phyloP scores from a whole-genome alignment of 2,329 filamentous ascomycete species.

The Stagonosporopsis chrysanthemi region DNA sequence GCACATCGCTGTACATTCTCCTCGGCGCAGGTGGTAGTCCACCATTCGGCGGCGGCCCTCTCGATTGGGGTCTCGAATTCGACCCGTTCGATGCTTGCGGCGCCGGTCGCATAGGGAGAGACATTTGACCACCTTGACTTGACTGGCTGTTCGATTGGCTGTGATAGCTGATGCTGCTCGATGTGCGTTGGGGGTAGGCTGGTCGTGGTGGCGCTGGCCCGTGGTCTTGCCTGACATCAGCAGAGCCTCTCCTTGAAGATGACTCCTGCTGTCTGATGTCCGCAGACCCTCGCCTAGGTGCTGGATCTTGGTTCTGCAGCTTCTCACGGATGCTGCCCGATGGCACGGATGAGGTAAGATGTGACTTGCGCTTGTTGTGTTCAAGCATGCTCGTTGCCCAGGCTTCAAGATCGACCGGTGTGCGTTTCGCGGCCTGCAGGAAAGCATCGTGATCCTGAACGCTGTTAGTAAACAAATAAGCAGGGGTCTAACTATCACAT shows the following conservation, averaged over 20 bases:
- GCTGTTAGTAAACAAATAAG: conserved; percentile 21
- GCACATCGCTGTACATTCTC: conserved; percentile 46
- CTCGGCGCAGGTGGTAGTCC: conserved; percentile 39
- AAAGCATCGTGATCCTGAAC: conserved; percentile 87
- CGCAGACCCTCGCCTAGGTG: conserved; percentile 33
- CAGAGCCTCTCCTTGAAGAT: conserved; percentile 35
- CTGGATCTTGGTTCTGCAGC: conserved; percentile 46
- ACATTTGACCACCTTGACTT: conserved; percentile 41
- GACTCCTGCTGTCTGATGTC: conserved; percentile 39
- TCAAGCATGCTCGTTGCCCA: conserved; percentile 97
- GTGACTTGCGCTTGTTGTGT: conserved; percentile 92
- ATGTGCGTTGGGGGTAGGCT: conserved; percentile 53
- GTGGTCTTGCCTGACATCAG: conserved; percentile 33
- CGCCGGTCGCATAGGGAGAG: conserved; percentile 56
- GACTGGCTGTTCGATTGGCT: conserved; percentile 21
- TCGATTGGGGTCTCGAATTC: conserved; percentile 33
- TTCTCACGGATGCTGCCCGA: conserved; percentile 60
- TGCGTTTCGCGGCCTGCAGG: conserved; percentile 94
- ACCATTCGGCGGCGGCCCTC: conserved; percentile 35
- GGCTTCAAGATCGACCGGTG: conserved; percentile 88
- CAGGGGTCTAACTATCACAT: conserved; percentile 50
- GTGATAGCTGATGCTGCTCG: conserved; percentile 49
- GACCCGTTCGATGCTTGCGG: conserved; percentile 43
- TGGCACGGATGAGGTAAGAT: conserved; percentile 81
- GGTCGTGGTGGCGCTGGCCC: conserved; percentile 47